Evolutionary conservation across 192 early-diverging fungal genomes (phyloP), one percentile per base, ranked within the genome.

Genomic region (Coemansia sp.): DNA sequence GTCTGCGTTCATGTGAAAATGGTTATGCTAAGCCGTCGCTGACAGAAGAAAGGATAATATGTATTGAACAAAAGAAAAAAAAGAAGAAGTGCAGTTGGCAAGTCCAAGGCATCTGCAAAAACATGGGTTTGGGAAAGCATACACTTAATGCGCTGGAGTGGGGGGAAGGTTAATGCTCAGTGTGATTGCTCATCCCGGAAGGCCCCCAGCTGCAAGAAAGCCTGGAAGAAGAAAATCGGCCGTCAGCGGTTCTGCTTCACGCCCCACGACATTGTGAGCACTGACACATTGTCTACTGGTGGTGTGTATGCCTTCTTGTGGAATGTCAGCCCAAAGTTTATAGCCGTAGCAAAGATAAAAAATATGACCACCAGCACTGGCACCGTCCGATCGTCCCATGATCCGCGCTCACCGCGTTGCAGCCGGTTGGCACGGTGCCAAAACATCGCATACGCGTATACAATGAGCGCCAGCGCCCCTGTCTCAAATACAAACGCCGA

Each of bases 191-290:
- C 54, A n/a, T 56, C 57, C 32, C n/a, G 17, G 57, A 58, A 27
- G 27, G 27, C 27, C 27, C 27, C 27, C 27, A 27, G 27, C 27
- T 27, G 2, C 27, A 27, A 27, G 27, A 27, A 27, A 33, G 29
- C 33, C 33, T 36, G 33, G 33, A 11, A 29, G 19, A 29, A 10
- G 6, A 31, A 9, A 30, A 19, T 33, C 6, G n/a, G 23, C 39
- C 2, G 17, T 53, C 51, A 27, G 50, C n/a, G 61, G 6, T 53
- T 32, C 58, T 39, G 42, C 29, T 53, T 63, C 62, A 61, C 51
- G 59, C 78, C 78, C 73, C 73, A 75, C 52, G 73, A 68, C 85
- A 94, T 84, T 24, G 90, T 71, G 8, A 88, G 66, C 24, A 85
- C 83, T 3, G 89, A 65, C 30, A 82, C 59, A 11, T 68, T 71